phyloP scores from a whole-genome alignment of 441 rosid genomes.

The Gossypium gossypioides region DNA sequence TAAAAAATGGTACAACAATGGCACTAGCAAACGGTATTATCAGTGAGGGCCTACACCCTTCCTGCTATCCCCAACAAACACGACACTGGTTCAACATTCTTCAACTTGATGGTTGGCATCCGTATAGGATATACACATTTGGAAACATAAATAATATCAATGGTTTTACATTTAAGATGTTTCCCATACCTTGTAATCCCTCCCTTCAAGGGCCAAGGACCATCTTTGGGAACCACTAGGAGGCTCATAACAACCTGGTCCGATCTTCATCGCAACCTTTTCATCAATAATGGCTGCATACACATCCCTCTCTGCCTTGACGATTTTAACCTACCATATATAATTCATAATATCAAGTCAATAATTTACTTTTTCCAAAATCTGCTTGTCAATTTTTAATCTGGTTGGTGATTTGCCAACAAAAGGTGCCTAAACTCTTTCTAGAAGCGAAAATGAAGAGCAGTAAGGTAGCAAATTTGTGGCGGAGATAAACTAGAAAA shows the following conservation, averaged over 20 bases:
- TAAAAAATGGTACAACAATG: neutral
- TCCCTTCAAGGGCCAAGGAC: slow-evolving; percentile 54
- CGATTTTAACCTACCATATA: slow-evolving; percentile 44
- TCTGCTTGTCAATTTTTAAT: neutral
- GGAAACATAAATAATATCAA: neutral
- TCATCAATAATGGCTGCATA: slow-evolving; percentile 72
- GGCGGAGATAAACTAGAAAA: neutral
- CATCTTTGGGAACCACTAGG: slow-evolving; percentile 41
- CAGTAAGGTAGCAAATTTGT: neutral
- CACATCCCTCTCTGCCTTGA: slow-evolving; percentile 66
- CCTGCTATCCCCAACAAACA: neutral
- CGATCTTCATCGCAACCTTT: slow-evolving; percentile 74
- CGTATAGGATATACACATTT: neutral
- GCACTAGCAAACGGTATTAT: neutral
- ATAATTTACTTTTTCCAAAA: neutral
- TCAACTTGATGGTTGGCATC: neutral
- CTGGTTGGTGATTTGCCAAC: neutral
- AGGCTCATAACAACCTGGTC: slow-evolving; percentile 82
- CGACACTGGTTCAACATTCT: slow-evolving; percentile 1
- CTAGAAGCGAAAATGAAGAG: neutral
- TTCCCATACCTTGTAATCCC: slow-evolving; percentile 85
- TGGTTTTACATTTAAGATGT: slow-evolving; percentile 29
- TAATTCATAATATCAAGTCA: slow-evolving; percentile 6
- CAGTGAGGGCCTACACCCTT: neutral
- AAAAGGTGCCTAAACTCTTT: neutral